Conservation (phyloP, 2,329 filamentous ascomycete genomes). For the Ascochyta fabae region DNA sequence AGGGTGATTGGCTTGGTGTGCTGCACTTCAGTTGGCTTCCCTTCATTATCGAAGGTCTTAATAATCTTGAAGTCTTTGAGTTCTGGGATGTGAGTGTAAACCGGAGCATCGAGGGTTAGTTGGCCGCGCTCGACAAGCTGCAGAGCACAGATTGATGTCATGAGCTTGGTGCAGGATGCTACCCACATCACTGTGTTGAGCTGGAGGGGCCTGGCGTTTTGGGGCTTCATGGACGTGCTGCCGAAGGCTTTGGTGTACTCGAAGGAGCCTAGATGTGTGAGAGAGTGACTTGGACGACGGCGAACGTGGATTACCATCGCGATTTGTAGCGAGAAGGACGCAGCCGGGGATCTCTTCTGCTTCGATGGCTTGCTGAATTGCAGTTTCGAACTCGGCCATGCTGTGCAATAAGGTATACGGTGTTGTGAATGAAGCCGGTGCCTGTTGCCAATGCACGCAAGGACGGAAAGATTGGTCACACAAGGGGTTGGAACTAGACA, state of each 20-base stretch:
- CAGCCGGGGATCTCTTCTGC: constrained; percentile 30
- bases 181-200: constrained; percentile 46
- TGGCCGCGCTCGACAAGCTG: constrained; percentile 46
- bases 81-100: constrained; percentile 44
- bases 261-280: constrained; percentile 25
- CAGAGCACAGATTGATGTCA: constrained; percentile 43
- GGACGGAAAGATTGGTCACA: not conserved
- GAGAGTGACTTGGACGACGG: not conserved
- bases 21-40: constrained; percentile 31
- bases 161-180: constrained; percentile 50
- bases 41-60: constrained; percentile 32
- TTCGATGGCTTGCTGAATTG: constrained; percentile 28
- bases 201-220: constrained; percentile 3
- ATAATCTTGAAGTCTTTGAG: constrained; percentile 35
- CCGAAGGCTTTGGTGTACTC: constrained; percentile 47
- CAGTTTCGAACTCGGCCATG: constrained; percentile 24
- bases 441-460: not conserved
- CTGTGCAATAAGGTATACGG: not conserved
- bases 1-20: constrained; percentile 39
- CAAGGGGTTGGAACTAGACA: not conserved
- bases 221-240: constrained; percentile 24
- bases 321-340: constrained; percentile 30
- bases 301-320: constrained; percentile 23
- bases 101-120: constrained; percentile 40
- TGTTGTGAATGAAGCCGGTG: not conserved